Percentiles rank a stretch among this genome's conserved stretches.
phyloP scores from a whole-genome alignment of 768 basidiomycete species.

The Cubamyces sp. region DNA sequence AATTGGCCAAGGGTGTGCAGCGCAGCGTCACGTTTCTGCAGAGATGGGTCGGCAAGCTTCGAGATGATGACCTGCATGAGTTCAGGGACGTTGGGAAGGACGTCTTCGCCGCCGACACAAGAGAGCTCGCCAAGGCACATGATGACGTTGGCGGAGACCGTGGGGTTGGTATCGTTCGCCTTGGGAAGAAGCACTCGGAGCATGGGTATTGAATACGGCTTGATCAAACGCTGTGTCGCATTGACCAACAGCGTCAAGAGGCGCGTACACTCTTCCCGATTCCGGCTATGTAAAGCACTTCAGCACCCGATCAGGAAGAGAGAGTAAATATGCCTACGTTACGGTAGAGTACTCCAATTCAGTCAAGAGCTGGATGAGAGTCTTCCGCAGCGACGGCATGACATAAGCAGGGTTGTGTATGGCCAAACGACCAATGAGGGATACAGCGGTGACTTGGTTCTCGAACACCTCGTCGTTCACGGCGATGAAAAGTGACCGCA shows the following conservation, averaged over 20 bases:
- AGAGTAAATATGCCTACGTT: constrained; percentile 53
- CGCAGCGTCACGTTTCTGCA: constrained; percentile 91
- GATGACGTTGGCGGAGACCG: constrained; percentile 90
- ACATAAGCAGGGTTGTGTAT: constrained; percentile 98
- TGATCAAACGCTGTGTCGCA: constrained; percentile 92
- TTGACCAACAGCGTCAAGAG: constrained; percentile 88
- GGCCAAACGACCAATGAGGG: constrained; percentile 90
- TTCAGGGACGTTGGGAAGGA: constrained; percentile 77
- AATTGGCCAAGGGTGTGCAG: constrained; percentile 93
- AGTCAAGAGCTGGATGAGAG: constrained; percentile 93
- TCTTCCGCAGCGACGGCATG: constrained; percentile 95
- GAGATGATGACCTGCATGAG: constrained; percentile 91
- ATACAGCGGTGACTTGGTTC: constrained; percentile 89
- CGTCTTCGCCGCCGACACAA: constrained; percentile 92
- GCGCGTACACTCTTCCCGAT: constrained; percentile 90
- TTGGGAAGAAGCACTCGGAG: constrained; percentile 90
- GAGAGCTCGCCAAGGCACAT: constrained; percentile 95
- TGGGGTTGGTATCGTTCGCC: constrained; percentile 81
- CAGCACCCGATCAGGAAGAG: background rate
- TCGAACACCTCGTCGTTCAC: constrained; percentile 96
- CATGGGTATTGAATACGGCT: constrained; percentile 94
- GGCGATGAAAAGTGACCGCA: constrained; percentile 96
- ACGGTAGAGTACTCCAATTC: constrained; percentile 96
- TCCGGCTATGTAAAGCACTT: constrained; percentile 55
- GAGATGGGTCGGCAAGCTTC: constrained; percentile 87